phyloP scores from a whole-genome alignment of 495 filamentous ascomycete genomes.

The Usnea hakonensis region DNA sequence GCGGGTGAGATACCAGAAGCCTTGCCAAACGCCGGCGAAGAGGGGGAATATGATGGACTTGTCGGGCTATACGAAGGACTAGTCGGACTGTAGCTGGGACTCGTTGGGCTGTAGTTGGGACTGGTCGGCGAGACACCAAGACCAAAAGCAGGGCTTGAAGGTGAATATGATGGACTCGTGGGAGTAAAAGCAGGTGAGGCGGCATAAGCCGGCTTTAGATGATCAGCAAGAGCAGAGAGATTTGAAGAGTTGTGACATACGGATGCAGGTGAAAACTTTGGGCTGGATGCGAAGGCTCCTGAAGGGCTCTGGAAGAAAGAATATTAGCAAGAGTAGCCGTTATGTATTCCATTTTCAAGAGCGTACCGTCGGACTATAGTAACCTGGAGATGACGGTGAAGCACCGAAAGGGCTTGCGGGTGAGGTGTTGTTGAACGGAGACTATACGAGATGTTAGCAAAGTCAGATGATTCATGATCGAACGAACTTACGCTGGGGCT shows the following conservation, averaged over 20 bases:
- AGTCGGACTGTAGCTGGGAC: conserved; percentile 67
- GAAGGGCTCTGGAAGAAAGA: conserved; percentile 37
- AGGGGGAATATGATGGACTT: conserved; percentile 50
- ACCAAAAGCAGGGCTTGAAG: conserved; percentile 77
- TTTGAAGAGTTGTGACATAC: conserved; percentile 57
- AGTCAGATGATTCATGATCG: neutral
- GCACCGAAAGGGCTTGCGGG: conserved; percentile 65
- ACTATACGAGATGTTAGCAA: conserved; percentile 32
- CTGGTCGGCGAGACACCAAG: conserved; percentile 58
- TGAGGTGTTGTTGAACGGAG: conserved; percentile 49
- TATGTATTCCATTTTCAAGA: neutral
- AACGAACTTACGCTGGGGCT: conserved; percentile 46
- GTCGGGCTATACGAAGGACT: conserved; percentile 52
- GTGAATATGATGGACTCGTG: conserved; percentile 74
- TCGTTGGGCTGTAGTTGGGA: conserved; percentile 75
- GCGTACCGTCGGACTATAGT: conserved; percentile 32
- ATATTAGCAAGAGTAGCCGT: conserved; percentile 49
- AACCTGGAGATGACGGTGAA: conserved; percentile 62
- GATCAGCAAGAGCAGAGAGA: neutral
- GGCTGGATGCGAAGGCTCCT: conserved; percentile 33
- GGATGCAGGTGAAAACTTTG: conserved; percentile 56
- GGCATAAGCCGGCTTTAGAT: conserved; percentile 24
- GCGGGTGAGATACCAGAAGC: conserved; percentile 52
- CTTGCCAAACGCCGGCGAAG: conserved; percentile 59
- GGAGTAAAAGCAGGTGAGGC: conserved; percentile 61